phyloP scores from a whole-genome alignment of 305 asterid genomes.

The Ajuga reptans region DNA sequence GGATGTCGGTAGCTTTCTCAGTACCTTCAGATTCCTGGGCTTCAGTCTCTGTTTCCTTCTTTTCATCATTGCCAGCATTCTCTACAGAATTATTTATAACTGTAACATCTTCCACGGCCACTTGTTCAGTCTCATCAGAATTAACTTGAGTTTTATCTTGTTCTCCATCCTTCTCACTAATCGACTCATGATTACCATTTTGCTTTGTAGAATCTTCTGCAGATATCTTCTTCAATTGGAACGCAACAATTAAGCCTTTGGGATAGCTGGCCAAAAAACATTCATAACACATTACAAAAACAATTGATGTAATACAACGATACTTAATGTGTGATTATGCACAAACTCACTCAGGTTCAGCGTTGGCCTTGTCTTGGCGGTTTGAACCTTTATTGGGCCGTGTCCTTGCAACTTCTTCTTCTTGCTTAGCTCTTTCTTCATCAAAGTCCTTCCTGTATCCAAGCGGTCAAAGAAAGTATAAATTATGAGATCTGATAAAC shows the following conservation, averaged over 20 bases:
- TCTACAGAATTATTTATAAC: constrained; percentile 24
- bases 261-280: constrained; percentile 66
- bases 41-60: constrained; percentile 33
- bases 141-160: constrained; percentile 25
- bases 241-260: constrained; percentile 74
- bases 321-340: not conserved
- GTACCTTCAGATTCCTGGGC: constrained; percentile 30
- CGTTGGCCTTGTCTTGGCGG: constrained; percentile 41
- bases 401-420: constrained; percentile 40
- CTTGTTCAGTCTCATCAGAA: constrained; percentile 29
- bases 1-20: constrained; percentile 30
- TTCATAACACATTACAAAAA: constrained; percentile 10
- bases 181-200: constrained; percentile 34
- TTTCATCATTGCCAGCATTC: constrained; percentile 33
- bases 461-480: not conserved
- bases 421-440: constrained; percentile 65
- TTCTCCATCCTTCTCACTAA: constrained; percentile 34
- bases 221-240: constrained; percentile 56
- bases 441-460: constrained; percentile 65
- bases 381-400: constrained; percentile 41
- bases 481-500: not conserved
- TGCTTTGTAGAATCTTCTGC: constrained; percentile 33
- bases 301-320: not conserved
- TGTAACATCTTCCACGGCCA: constrained; percentile 24
- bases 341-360: constrained; percentile 54